Evolutionary conservation across 2,329 filamentous ascomycete species (phyloP).

Genomic region (Botryosphaeria dothidea): DNA sequence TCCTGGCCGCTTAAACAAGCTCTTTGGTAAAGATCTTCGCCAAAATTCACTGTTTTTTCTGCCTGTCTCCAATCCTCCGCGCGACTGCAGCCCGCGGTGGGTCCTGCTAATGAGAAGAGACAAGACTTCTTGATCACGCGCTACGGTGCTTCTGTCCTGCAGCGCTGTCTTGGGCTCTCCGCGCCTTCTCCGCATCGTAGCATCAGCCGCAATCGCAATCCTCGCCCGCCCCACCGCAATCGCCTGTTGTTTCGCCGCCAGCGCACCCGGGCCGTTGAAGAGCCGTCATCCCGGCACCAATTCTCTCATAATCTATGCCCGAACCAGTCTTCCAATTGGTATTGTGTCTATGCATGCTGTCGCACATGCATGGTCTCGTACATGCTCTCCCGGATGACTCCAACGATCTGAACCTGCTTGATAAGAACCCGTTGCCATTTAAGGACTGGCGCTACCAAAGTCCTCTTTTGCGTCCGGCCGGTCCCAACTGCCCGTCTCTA

Average conservation of each 20-base stretch:
- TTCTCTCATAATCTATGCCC: constrained; percentile 10
- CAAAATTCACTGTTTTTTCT: not conserved
- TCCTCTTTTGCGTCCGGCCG: constrained; percentile 71
- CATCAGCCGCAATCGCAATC: not conserved
- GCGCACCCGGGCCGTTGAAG: constrained; percentile 8
- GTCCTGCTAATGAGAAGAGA: constrained; percentile 7
- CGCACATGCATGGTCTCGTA: not conserved
- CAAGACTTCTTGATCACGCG: constrained; percentile 19
- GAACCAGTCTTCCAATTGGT: not conserved
- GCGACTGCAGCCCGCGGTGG: not conserved
- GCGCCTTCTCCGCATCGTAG: not conserved
- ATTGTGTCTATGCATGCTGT: not conserved
- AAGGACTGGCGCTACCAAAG: constrained; percentile 38
- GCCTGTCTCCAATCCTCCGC: not conserved
- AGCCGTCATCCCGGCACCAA: not conserved
- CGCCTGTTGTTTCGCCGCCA: constrained; percentile 2
- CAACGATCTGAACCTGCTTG: not conserved
- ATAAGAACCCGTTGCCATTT: not conserved
- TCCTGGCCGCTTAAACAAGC: constrained; percentile 4
- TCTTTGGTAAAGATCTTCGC: constrained; percentile 13
- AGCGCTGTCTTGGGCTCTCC: not conserved
- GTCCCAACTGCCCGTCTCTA: constrained; percentile 78
- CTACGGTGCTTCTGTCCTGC: constrained; percentile 4
- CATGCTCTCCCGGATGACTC: not conserved
- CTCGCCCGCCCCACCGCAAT: no score